Percentiles rank a stretch among this genome's conserved stretches.
These are phyloP conservation scores for Alloteropsis angusta DNA, from an alignment of 202 grass and related monocot species.

Conservation along the genomic window DNA sequence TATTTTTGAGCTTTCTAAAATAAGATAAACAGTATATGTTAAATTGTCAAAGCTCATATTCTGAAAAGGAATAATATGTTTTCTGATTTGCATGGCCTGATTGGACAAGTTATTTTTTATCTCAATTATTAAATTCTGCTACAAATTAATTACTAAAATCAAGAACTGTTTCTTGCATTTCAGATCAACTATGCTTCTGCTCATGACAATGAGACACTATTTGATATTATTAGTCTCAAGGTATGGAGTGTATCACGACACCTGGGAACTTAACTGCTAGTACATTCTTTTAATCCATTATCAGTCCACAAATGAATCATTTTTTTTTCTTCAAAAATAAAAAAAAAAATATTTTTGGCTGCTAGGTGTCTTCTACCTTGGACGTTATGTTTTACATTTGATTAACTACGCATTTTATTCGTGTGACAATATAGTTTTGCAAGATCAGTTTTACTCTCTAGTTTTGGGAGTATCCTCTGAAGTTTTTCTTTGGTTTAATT, in stretches of 20 bases:
- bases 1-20: background rate
- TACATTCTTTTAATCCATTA: constrained; percentile 9
- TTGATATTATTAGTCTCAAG: constrained; percentile 92
- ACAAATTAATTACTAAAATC: constrained; percentile 7
- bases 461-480: background rate
- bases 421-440: background rate
- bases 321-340: background rate
- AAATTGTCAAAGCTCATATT: background rate
- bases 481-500: constrained; percentile 21
- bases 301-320: background rate
- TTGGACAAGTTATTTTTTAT: background rate
- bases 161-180: constrained; percentile 18
- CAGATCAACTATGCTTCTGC: constrained; percentile 97
- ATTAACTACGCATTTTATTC: background rate
- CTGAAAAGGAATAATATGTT: background rate
- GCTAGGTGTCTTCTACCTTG: background rate
- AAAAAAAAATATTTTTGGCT: background rate
- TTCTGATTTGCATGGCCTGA: background rate
- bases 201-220: constrained; percentile 94
- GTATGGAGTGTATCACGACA: constrained; percentile 25
- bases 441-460: background rate
- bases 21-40: background rate
- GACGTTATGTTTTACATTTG: background rate
- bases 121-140: background rate
- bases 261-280: background rate